Evolutionary conservation across 257 asterid species (phyloP), one percentile per base, ranked within the genome.

Genomic region (Solanum chaucha): DNA sequence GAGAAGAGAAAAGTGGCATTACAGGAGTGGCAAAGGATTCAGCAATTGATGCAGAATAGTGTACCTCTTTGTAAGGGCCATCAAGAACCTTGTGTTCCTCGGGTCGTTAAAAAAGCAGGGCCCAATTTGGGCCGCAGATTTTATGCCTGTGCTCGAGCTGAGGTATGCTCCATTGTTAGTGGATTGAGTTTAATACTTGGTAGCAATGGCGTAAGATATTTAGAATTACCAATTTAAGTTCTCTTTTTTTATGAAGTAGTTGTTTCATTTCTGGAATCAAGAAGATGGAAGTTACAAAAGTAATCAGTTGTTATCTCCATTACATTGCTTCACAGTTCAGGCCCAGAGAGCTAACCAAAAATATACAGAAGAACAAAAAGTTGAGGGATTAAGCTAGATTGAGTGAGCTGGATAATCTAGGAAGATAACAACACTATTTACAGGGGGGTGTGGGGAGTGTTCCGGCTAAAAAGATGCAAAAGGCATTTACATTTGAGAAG

Each of bases 21-120:
- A 74, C 86, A 88, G 86, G 98, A 97, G 93, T 97, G 99, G 99
- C 98, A 96, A 89, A 94, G 99, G 93, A 97, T 97, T 92, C 99
- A 92, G 85, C 96, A 93, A 85, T 88, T 93, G 80, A 97, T 97
- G 99, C 96, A 94, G 91, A 94, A 90, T 77, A 97, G 98, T 88
- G 92, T 95, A 83, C 99, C 98, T 64, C 92, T 94, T 87, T 97
- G 99, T 93, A 94, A 94, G 93, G 99, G 99, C 86, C 99, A 97
- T 90, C 91, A 92, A 86, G 98, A 97, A 89, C 96, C 98, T 81
- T 97, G 98, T 58, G 98, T 97, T 89, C 88, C 97, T 87, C 96
- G 99, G 73, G 89, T 94, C 24, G 99, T 97, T 86, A 97, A 95
- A 93, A 97, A 97, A 92, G 85, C 98, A 35, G 99, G 99, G 82